Conservation (phyloP, 257 asterid species). For the Sherardia arvensis region DNA sequence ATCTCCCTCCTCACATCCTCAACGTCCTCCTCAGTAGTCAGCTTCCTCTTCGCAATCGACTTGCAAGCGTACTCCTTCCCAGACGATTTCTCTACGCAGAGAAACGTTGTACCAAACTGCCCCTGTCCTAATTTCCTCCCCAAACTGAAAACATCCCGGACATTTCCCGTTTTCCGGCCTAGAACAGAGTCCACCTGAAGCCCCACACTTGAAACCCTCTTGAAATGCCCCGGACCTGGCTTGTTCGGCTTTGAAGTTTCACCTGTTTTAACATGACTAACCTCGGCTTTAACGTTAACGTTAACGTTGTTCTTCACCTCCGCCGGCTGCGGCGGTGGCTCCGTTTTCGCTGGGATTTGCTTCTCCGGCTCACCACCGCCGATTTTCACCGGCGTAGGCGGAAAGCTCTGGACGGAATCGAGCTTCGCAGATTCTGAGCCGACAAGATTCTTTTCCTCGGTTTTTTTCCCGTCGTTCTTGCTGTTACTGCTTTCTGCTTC, state of each 20-base stretch:
- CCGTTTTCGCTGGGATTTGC: conserved; percentile 4
- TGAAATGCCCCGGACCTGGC: conserved; percentile 20
- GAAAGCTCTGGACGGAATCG: conserved; percentile 29
- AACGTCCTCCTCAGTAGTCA: conserved; percentile 56
- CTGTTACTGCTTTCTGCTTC: conserved; percentile 16
- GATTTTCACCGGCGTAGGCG: conserved; percentile 38
- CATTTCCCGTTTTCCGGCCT: conserved; percentile 52
- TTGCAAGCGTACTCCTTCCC: conserved; percentile 74
- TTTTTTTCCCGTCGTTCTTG: conserved; percentile 8
- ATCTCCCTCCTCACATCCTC: conserved; percentile 89
- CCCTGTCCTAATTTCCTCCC: conserved; percentile 80
- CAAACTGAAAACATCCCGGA: conserved; percentile 49
- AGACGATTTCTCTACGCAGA: conserved; percentile 47
- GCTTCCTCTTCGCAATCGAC: conserved; percentile 65
- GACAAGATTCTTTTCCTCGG: conserved; percentile 18
- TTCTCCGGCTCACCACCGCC: conserved; percentile 13
- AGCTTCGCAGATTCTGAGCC: conserved; percentile 18
- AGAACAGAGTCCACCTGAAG: conserved; percentile 67
- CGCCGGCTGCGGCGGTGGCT: conserved; percentile 1
- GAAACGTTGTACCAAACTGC: conserved; percentile 72
- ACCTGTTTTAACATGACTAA: conserved; percentile 2
- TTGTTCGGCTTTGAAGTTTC: conserved; percentile 9
- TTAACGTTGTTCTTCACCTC: not conserved
- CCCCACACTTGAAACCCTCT: conserved; percentile 53
- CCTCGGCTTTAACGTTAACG: not conserved